phyloP scores from a whole-genome alignment of 257 asterid genomes.

The Nicotiana paniculata region DNA sequence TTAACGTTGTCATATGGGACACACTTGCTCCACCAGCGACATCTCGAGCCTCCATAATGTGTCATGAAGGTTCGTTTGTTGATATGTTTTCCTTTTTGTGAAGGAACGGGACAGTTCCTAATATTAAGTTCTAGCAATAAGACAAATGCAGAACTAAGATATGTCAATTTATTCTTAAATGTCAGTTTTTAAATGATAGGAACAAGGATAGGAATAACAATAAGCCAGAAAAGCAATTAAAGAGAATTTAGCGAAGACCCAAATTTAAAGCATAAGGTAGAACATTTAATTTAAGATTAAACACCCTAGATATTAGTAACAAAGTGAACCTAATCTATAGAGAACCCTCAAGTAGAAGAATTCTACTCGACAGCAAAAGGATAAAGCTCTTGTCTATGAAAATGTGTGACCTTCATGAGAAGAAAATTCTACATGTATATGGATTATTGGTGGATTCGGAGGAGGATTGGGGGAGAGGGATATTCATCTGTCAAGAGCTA shows the following conservation, averaged over 20 bases:
- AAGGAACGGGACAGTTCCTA: background rate
- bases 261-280: too few relatives aligned
- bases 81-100: background rate
- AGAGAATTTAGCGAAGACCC: too few relatives aligned
- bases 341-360: too few relatives aligned
- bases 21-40: conserved; percentile 96
- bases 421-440: background rate
- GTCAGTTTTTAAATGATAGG: too few relatives aligned
- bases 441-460: background rate
- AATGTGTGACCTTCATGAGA: background rate
- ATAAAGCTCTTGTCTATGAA: background rate
- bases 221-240: too few relatives aligned
- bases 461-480: background rate
- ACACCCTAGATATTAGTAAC: too few relatives aligned
- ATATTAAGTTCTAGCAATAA: background rate
- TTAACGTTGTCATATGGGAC: conserved; percentile 95
- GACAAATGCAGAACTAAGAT: background rate
- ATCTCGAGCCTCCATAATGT: conserved; percentile 94
- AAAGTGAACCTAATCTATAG: too few relatives aligned
- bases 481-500: background rate
- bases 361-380: background rate
- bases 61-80: conserved; percentile 82
- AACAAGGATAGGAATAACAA: too few relatives aligned
- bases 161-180: background rate
- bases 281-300: too few relatives aligned